Base-by-base conservation (phyloP, 768 basidiomycete genomes). In the Amanita inopinata region DNA sequence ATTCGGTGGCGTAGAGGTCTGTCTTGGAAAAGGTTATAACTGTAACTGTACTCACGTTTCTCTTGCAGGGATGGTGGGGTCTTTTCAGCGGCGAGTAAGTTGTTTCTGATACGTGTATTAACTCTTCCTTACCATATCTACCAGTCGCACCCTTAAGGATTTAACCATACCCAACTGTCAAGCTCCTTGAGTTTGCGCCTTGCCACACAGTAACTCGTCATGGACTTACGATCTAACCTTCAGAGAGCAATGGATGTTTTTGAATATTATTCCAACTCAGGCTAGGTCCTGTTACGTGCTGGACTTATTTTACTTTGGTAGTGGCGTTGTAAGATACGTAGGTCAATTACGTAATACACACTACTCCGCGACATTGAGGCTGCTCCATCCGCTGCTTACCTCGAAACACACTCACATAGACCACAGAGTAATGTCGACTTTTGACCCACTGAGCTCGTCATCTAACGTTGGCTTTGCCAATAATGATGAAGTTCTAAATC, bases 1-100 rank as follows among this genome's bases (percentile, higher is more conserved):
- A 49, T 93, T 71, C 52, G 89, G 89, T 50, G 90, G 89, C 47
- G 89, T 93, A 33, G 90, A 70, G 52, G 61, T 62, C 40, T 7
- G 52, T 42, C 15, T 1, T 3, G n/a, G 5, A 25, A 12, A 38
- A 20, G 41, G 33, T 9, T 36, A 24, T 11, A 12, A 35, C 34
- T 12, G 10, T 9, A 20, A 15, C 10, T 20, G 11, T 20, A 17
- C 44, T 31, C 14, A 40, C 38, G 34, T n/a, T 43, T 35, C 33
- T n/a, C 27, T 9, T 25, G 15, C 31, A 60, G 61, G 67, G 69
- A n/a, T 64, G 65, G 56, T 71, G 70, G 70, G 70, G 70, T 50
- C 50, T 71, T 19, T 70, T 71, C 49, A 63, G 63, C 44, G 59
- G 61, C 47, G 59, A 70, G 70, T 71, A 48, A 49, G 67, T 61